Evolutionary conservation across 495 filamentous ascomycete genomes (phyloP).

Genomic region (Geopyxis carbonaria): DNA sequence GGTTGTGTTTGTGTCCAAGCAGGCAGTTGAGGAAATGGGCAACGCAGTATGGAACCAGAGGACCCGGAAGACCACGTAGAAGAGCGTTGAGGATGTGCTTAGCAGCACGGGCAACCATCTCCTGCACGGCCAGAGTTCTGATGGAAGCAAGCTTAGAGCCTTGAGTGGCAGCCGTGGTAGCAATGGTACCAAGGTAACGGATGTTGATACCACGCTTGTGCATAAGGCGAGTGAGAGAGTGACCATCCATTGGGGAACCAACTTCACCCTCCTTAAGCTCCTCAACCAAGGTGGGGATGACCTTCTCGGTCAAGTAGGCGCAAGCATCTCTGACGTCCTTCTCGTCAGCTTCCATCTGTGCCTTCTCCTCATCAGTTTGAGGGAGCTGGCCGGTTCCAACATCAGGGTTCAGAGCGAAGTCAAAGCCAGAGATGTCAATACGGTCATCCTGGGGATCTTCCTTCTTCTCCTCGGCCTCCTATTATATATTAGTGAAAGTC

Average conservation of each 20-base stretch:
- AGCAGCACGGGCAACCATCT: slow-evolving; percentile 86
- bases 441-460: slow-evolving; percentile 30
- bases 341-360: slow-evolving; percentile 70
- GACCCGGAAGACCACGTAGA: slow-evolving; percentile 60
- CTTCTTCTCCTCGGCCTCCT: slow-evolving; percentile 17
- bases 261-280: slow-evolving; percentile 86
- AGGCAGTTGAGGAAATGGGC: slow-evolving; percentile 91
- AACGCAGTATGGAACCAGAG: slow-evolving; percentile 56
- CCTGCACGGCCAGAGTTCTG: slow-evolving; percentile 57
- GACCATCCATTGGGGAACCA: slow-evolving; percentile 94
- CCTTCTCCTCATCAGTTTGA: slow-evolving; percentile 78
- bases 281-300: slow-evolving; percentile 53
- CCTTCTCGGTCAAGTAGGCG: slow-evolving; percentile 51
- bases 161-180: slow-evolving; percentile 45
- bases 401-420: slow-evolving; percentile 83
- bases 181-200: slow-evolving; percentile 78
- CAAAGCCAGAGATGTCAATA: slow-evolving; percentile 73
- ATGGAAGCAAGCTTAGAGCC: slow-evolving; percentile 60
- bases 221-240: slow-evolving; percentile 70
- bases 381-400: slow-evolving; percentile 84
- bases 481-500: no score
- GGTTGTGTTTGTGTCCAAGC: slow-evolving; percentile 59
- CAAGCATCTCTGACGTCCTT: slow-evolving; percentile 72
- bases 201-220: slow-evolving; percentile 97
- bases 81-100: slow-evolving; percentile 78